Conservation (phyloP, 2,329 filamentous ascomycete species). For the Aspergillus neoniger region DNA sequence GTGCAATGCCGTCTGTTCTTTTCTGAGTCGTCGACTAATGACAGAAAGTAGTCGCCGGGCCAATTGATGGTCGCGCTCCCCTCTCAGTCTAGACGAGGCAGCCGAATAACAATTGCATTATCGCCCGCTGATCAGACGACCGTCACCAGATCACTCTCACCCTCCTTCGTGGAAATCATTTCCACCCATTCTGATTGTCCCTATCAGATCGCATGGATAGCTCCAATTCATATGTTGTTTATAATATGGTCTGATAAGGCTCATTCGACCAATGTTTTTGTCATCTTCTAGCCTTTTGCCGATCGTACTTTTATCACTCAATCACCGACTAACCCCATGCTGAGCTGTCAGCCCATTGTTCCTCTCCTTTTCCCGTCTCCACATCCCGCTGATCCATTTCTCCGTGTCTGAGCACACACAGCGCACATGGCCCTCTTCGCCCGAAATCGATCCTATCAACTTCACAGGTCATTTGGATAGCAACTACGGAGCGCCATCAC, state of each 20-base stretch:
- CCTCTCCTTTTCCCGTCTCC: neutral
- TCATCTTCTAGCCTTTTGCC: neutral
- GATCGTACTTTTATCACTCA: constrained; percentile 4
- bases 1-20: neutral
- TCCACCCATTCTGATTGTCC: neutral
- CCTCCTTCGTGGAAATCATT: constrained; percentile 1
- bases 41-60: neutral
- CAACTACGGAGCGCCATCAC: neutral
- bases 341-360: neutral
- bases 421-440: neutral
- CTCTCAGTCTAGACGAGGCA: neutral
- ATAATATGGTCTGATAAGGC: constrained; percentile 4
- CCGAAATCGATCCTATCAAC: neutral
- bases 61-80: neutral
- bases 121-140: constrained; percentile 1
- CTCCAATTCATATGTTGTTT: neutral
- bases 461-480: neutral
- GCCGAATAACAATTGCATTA: constrained; percentile 3
- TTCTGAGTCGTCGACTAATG: neutral
- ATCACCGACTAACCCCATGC: neutral
- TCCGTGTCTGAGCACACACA: neutral
- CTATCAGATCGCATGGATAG: neutral
- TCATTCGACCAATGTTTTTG: neutral
- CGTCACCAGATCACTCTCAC: constrained; percentile 6
- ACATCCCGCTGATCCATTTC: neutral